Conservation (phyloP, 1,139 yeast genomes). For the Candida smagusa region DNA sequence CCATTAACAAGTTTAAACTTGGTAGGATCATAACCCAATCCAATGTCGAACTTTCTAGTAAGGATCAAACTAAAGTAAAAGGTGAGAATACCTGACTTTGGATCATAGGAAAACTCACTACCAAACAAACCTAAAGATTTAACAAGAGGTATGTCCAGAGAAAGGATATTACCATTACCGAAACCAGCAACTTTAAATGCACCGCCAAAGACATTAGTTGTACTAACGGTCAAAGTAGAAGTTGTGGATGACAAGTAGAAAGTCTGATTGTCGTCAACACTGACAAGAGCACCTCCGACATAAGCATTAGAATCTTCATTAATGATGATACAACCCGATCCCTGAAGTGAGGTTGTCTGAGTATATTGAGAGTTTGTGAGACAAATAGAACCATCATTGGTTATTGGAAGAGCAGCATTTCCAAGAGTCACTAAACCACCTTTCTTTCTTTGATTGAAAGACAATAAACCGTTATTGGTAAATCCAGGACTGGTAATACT, state of each 20-base stretch:
- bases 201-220: constrained; percentile 13
- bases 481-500: constrained; percentile 20
- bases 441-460: constrained; percentile 21
- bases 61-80: constrained; percentile 5
- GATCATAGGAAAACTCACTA: constrained; percentile 9
- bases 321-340: constrained; percentile 14
- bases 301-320: constrained; percentile 9
- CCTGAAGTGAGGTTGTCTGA: constrained; percentile 12
- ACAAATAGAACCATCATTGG: constrained; percentile 15
- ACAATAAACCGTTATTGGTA: constrained; percentile 25
- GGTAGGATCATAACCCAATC: constrained; percentile 17
- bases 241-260: constrained; percentile 11
- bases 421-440: constrained; percentile 21
- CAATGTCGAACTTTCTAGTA: constrained; percentile 15
- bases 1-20: constrained; percentile 13
- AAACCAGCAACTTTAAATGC: constrained; percentile 26
- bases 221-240: constrained; percentile 15
- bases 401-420: constrained; percentile 14
- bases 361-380: constrained; percentile 10
- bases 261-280: constrained; percentile 11
- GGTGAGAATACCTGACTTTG: constrained; percentile 15
- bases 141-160: constrained; percentile 16
- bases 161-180: constrained; percentile 27
- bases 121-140: constrained; percentile 9
- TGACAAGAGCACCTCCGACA: constrained; percentile 9